A percentile compares a stretch with the other conserved stretches of the same genome.
Conservation (phyloP, 2,329 filamentous ascomycete species). For the Pseudonectria buxi region DNA sequence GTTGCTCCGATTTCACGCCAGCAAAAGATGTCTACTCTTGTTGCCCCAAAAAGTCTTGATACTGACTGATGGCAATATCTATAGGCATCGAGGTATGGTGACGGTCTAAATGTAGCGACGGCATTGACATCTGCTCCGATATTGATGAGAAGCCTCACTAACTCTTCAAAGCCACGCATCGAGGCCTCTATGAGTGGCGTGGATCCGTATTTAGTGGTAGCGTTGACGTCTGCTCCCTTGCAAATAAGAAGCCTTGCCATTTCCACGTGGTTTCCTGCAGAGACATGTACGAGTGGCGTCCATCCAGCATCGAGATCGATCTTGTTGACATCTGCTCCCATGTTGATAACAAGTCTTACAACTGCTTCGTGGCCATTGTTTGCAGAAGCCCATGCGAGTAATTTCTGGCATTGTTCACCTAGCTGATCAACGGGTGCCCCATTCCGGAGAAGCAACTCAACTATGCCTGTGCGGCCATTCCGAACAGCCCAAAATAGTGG, state of each 20-base stretch:
- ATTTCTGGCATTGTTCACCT: neutral
- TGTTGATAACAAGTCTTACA: constrained; percentile 7
- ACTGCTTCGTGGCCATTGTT: constrained; percentile 13
- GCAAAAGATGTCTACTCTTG: too few species aligned
- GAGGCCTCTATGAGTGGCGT: constrained; percentile 15
- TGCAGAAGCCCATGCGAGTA: neutral
- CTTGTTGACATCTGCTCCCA: neutral
- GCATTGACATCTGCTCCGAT: neutral
- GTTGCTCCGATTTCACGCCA: too few species aligned
- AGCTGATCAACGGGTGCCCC: constrained; percentile 5
- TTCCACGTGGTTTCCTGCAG: too few species aligned
- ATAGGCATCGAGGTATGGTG: too few species aligned
- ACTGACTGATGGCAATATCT: too few species aligned
- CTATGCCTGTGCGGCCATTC: constrained; percentile 1
- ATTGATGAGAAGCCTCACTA: constrained; percentile 9
- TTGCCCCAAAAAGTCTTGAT: too few species aligned
- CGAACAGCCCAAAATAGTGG: constrained; percentile 20
- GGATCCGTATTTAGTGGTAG: neutral
- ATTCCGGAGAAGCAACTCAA: constrained; percentile 1
- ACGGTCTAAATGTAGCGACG: neutral
- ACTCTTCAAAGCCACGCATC: constrained; percentile 12
- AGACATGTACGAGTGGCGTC: too few species aligned
- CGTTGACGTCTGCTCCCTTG: constrained; percentile 7
- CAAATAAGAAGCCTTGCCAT: constrained; percentile 15
- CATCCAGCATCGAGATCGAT: too few species aligned